Percentiles rank a stretch among this genome's conserved stretches.
These are phyloP conservation scores for Phytopythium chamaehyphon DNA, from an alignment of 352 stramenopile species.

Conservation along the genomic window DNA sequence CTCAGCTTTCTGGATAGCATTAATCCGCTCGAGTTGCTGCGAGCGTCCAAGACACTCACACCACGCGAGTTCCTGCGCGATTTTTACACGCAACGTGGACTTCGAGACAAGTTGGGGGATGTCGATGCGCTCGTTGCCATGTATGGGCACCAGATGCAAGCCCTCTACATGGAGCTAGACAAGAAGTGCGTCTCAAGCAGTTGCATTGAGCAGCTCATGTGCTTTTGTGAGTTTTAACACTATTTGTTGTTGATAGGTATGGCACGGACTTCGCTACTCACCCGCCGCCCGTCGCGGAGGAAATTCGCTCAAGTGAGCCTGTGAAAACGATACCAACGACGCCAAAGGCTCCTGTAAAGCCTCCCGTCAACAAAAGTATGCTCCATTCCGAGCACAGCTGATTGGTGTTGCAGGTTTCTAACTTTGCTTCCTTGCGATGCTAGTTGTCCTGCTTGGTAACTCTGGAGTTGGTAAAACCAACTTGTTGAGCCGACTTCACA, in stretches of 20 bases:
- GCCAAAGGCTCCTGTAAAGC: conserved; percentile 32
- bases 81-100: conserved; percentile 63
- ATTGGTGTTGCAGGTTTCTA: conserved; percentile 6
- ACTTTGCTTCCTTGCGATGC: neutral
- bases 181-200: conserved; percentile 39
- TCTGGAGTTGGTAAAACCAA: conserved; percentile 86
- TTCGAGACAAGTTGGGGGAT: conserved; percentile 65
- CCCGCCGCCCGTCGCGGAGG: conserved; percentile 37
- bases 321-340: conserved; percentile 19
- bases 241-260: conserved; percentile 29
- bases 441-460: conserved; percentile 82
- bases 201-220: too few species aligned
- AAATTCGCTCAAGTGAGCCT: conserved; percentile 26
- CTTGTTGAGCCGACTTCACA: conserved; percentile 73
- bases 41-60: conserved; percentile 48
- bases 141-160: conserved; percentile 47
- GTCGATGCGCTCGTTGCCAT: conserved; percentile 51
- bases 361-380: conserved; percentile 63
- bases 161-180: conserved; percentile 64
- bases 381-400: neutral
- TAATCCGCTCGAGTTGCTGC: conserved; percentile 51
- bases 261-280: conserved; percentile 48
- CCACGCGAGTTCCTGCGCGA: conserved; percentile 61
- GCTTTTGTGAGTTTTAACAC: neutral
- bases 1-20: conserved; percentile 48